Evolutionary conservation across 495 filamentous ascomycete genomes (phyloP).

Genomic region (Astrothelium macrocarpum): DNA sequence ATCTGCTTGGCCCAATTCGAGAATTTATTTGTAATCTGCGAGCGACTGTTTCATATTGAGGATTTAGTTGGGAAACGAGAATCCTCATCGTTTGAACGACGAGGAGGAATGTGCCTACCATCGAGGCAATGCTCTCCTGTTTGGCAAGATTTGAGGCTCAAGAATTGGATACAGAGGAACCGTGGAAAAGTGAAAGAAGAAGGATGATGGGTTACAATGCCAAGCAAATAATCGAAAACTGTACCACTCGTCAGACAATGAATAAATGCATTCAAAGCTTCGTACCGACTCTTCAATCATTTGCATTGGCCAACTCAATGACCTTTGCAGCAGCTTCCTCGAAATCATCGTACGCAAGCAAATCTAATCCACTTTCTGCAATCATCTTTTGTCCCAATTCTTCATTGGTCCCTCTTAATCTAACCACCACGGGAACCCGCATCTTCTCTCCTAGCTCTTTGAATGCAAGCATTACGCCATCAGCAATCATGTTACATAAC

Average conservation of each 20-base stretch:
- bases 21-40: too few relatives aligned
- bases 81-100: too few relatives aligned
- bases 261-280: background rate
- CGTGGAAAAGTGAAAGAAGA: background rate
- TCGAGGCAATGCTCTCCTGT: background rate
- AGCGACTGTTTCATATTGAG: too few relatives aligned
- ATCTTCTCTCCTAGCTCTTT: conserved; percentile 50
- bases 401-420: conserved; percentile 77
- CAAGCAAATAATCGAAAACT: background rate
- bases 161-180: background rate
- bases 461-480: conserved; percentile 71
- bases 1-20: background rate
- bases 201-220: background rate
- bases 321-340: conserved; percentile 69
- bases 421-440: conserved; percentile 68
- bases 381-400: conserved; percentile 68
- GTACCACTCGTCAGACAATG: background rate
- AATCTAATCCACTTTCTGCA: conserved; percentile 57
- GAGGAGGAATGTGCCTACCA: too few relatives aligned
- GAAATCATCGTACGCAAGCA: conserved; percentile 75
- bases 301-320: conserved; percentile 49
- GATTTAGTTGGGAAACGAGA: too few relatives aligned
- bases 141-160: background rate
- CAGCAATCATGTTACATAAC: conserved; percentile 78
- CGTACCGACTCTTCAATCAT: background rate